These are phyloP conservation scores for Chlorella sp. DNA, from an alignment of 139 green algal species.

Conservation along the genomic window DNA sequence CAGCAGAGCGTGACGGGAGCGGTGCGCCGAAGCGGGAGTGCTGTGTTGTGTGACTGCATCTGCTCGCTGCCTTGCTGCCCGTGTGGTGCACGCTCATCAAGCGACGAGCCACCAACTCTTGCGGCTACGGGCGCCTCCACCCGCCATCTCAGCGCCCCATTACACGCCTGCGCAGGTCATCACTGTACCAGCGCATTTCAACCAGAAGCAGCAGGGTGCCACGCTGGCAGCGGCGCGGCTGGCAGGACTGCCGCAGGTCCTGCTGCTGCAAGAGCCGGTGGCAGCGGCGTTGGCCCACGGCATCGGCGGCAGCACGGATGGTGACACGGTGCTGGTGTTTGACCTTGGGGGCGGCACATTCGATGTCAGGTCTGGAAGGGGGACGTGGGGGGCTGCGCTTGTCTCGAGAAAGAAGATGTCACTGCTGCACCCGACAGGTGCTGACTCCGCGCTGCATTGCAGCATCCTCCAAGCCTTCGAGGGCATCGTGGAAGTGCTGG, in stretches of 20 bases:
- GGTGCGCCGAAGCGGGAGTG: conserved; percentile 10
- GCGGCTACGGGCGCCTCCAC: background rate
- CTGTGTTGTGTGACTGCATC: background rate
- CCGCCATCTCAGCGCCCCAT: background rate
- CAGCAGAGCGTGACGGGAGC: conserved; percentile 19
- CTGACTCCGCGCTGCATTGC: too few species aligned
- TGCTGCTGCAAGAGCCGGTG: conserved; percentile 72
- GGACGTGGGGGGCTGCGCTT: background rate
- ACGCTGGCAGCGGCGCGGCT: conserved; percentile 58
- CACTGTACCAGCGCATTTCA: conserved; percentile 78
- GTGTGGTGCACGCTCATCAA: background rate
- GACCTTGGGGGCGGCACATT: conserved; percentile 86
- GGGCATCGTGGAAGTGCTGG: conserved; percentile 71
- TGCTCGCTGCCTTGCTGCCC: background rate
- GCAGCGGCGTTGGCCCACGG: conserved; percentile 81
- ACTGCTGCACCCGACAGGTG: too few species aligned
- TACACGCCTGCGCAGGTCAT: conserved; percentile 70
- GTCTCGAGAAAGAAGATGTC: background rate
- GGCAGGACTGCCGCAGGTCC: conserved; percentile 59
- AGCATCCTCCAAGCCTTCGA: conserved; percentile 80
- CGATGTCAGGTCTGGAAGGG: conserved; percentile 52
- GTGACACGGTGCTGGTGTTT: conserved; percentile 76
- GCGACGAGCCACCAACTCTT: background rate
- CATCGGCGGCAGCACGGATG: conserved; percentile 51
- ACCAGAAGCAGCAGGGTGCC: conserved; percentile 52